Base-by-base conservation (phyloP, 2,329 filamentous ascomycete genomes). In the Aureobasidium sp. region DNA sequence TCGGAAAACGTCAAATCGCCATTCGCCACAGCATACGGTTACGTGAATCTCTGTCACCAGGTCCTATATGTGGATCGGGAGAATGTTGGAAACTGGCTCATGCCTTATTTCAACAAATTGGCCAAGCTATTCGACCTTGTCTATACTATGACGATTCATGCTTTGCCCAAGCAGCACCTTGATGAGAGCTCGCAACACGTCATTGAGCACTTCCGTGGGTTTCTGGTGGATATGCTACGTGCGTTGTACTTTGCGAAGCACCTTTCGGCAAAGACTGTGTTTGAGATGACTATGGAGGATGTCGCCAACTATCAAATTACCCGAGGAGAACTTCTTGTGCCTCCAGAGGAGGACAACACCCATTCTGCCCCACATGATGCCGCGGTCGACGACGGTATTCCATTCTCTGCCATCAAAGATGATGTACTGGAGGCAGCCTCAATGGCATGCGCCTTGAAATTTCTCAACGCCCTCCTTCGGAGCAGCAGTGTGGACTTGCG, bases 401-500 rank as follows among this genome's bases (percentile, higher is more conserved):
- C 4, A 8, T 5, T 24, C 5, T 14, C 24, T 17, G 17, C 56
- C 35, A 8, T 24, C 5, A 40, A 22, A 11, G 24, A 60, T 1
- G 45, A 35, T 12, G 6, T 60, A 1, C 35, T 39, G 2, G 22
- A 40, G 9, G 57, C 22, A 12, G 33, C 24, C 17, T 74, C 79
- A 1, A 78, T 80, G 58, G 81, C 85, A 61, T 95, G 89, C 87
- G 86, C 85, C 56, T 85, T 96, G 67, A 78, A 79, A 47, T 77
- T 87, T 1, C 77, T 89, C 57, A 85, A 84, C 67, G 87, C 84
- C 66, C 85, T 93, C 66, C 86, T 97, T 58, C 85, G 83, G 69
- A 93, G 90, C 62, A 87, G 89, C 39, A 90, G 93, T 69, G 96
- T 97, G 91, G 90, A 96, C 70, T 79, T 97, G 40, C 87, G 93